Evolutionary conservation across 495 filamentous ascomycete genomes (phyloP).

Genomic region (Penicillium diatomitis): DNA sequence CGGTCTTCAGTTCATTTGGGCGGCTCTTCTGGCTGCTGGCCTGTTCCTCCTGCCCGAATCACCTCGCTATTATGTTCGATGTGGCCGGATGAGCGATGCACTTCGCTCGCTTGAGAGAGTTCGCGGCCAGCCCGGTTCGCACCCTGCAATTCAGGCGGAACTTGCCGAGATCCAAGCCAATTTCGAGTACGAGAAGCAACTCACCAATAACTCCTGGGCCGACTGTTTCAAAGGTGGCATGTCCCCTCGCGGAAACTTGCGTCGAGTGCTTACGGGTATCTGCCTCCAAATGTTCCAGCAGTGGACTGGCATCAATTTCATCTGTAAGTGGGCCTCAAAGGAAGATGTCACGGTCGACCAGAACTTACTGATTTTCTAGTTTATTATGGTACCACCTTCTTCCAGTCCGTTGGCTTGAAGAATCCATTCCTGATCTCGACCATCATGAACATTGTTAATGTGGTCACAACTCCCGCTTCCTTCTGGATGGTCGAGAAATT

Average conservation of each 20-base stretch:
- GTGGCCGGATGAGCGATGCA: slow-evolving; percentile 30
- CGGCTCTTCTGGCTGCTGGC: slow-evolving; percentile 50
- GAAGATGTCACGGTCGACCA: background rate
- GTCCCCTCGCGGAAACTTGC: slow-evolving; percentile 40
- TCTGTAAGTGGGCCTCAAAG: slow-evolving; percentile 15
- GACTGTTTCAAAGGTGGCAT: slow-evolving; percentile 57
- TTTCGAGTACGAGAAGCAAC: slow-evolving; percentile 51
- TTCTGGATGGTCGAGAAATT: slow-evolving; percentile 68
- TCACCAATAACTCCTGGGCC: slow-evolving; percentile 44
- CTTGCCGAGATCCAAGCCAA: slow-evolving; percentile 69
- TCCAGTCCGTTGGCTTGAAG: slow-evolving; percentile 51
- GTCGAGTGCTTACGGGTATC: slow-evolving; percentile 58
- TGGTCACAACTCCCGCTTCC: slow-evolving; percentile 54
- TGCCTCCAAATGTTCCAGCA: slow-evolving; percentile 69
- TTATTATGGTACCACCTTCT: slow-evolving; percentile 64
- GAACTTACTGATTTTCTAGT: slow-evolving; percentile 18
- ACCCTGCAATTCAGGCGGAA: slow-evolving; percentile 56
- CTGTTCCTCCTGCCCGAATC: slow-evolving; percentile 71
- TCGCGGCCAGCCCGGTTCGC: slow-evolving; percentile 37
- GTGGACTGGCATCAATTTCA: slow-evolving; percentile 72
- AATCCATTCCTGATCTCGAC: slow-evolving; percentile 59
- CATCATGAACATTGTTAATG: slow-evolving; percentile 59
- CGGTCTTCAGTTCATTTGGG: slow-evolving; percentile 58
- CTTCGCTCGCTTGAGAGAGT: slow-evolving; percentile 30
- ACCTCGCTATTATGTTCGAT: slow-evolving; percentile 52